A percentile compares a stretch with the other conserved stretches of the same genome.
Evolutionary conservation across 2,329 filamentous ascomycete genomes (phyloP).

Genomic region (Colletotrichum sp.): DNA sequence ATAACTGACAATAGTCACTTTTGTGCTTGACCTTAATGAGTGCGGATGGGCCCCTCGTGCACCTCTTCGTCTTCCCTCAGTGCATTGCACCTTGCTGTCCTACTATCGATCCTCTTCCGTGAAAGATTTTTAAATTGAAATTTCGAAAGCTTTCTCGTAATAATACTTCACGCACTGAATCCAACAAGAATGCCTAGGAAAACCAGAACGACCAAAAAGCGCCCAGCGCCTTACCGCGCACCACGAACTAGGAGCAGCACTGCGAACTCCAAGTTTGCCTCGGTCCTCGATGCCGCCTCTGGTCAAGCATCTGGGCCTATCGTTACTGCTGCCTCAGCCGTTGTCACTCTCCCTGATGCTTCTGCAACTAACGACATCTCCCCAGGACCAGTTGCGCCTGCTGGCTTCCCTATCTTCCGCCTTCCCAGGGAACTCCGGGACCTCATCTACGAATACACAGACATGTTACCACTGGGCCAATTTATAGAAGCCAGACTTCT

Average conservation of each 20-base stretch:
- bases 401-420: neutral
- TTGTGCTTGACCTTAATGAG: neutral
- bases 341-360: neutral
- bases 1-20: too few species aligned
- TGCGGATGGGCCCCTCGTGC: neutral
- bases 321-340: fast-evolving
- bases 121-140: fast-evolving
- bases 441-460: neutral
- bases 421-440: neutral
- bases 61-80: neutral
- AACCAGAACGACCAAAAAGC: neutral
- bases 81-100: neutral
- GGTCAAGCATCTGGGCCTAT: neutral
- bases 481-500: neutral
- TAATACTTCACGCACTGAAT: neutral
- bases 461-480: fast-evolving
- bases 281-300: neutral
- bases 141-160: neutral
- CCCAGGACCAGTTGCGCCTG: neutral
- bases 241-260: neutral
- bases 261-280: neutral
- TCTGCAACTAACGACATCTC: neutral
- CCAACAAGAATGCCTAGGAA: neutral
- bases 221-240: neutral
- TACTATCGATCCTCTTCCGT: neutral